Evolutionary conservation across 2,329 filamentous ascomycete genomes (phyloP).

Genomic region (Bipolaris cookei): DNA sequence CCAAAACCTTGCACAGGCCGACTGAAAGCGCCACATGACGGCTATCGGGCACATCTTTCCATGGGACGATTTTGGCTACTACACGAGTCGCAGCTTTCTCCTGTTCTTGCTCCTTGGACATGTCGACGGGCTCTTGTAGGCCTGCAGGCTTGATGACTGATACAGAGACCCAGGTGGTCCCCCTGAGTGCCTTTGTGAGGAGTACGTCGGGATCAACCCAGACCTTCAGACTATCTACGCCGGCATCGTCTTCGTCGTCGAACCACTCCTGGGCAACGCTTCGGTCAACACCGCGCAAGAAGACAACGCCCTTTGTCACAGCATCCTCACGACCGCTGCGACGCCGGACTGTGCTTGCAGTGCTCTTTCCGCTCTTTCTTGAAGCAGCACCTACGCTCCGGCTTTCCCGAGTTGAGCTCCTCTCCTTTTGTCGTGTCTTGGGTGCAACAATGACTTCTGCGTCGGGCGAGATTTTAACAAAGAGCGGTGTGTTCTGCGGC

Average conservation of each 20-base stretch:
- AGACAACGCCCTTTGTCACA: slow-evolving; percentile 68
- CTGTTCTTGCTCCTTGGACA: slow-evolving; percentile 70
- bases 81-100: slow-evolving; percentile 68
- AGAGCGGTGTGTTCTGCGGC: slow-evolving; percentile 70
- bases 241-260: slow-evolving; percentile 63
- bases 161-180: slow-evolving; percentile 78
- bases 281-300: slow-evolving; percentile 80
- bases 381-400: slow-evolving; percentile 81
- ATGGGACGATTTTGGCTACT: slow-evolving; percentile 75
- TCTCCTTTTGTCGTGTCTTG: slow-evolving; percentile 78
- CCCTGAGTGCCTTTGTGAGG: slow-evolving; percentile 73
- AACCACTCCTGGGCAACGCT: slow-evolving; percentile 76
- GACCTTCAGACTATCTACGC: slow-evolving; percentile 67
- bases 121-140: slow-evolving; percentile 72
- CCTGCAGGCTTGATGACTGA: slow-evolving; percentile 85
- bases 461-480: slow-evolving; percentile 91
- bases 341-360: slow-evolving; percentile 71
- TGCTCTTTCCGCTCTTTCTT: slow-evolving; percentile 77
- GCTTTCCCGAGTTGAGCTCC: slow-evolving; percentile 70
- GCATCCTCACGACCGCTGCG: slow-evolving; percentile 68
- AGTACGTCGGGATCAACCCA: slow-evolving; percentile 86
- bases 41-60: slow-evolving; percentile 86
- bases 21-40: slow-evolving; percentile 81
- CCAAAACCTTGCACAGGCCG: slow-evolving; percentile 75
- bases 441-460: slow-evolving; percentile 97